These are phyloP conservation scores for Arachis stenosperma DNA, from an alignment of 306 rosid species.

Conservation along the genomic window DNA sequence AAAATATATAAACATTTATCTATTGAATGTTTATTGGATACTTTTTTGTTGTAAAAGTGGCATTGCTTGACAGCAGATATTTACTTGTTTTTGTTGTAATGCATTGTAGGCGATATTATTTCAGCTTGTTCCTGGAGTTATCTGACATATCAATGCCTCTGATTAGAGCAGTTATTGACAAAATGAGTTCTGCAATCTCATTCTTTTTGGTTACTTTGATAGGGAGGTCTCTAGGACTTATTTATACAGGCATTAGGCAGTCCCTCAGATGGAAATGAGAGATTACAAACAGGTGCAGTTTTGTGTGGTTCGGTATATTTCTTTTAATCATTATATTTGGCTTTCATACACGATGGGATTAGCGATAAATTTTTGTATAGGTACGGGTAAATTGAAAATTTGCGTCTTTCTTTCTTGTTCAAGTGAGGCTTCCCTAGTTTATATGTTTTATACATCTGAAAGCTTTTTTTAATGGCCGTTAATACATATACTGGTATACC, in stretches of 20 bases:
- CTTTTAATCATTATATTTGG: constrained; percentile 9
- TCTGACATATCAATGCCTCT: constrained; percentile 87
- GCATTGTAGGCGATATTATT: constrained; percentile 86
- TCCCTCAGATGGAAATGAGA: constrained; percentile 82
- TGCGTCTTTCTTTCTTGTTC: constrained; percentile 9
- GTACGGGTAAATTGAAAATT: constrained; percentile 29
- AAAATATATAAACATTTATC: no score
- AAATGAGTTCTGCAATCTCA: constrained; percentile 77
- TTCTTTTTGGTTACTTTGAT: constrained; percentile 85
- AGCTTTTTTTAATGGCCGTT: no score
- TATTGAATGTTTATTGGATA: no score
- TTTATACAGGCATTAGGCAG: constrained; percentile 92
- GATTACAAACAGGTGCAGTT: constrained; percentile 35
- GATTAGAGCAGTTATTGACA: constrained; percentile 64
- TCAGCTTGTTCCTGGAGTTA: constrained; percentile 84
- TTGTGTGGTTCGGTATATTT: constrained; percentile 27
- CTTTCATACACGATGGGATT: constrained; percentile 22
- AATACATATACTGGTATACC: no score
- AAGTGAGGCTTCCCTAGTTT: no score
- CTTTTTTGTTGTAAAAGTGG: no score
- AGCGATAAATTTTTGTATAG: constrained; percentile 23
- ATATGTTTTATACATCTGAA: no score
- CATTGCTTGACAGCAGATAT: constrained; percentile 8
- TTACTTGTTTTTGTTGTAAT: constrained; percentile 24
- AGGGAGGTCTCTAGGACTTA: constrained; percentile 93